phyloP scores from a whole-genome alignment of 2,329 filamentous ascomycete species.

The Xylariaceae sp. region DNA sequence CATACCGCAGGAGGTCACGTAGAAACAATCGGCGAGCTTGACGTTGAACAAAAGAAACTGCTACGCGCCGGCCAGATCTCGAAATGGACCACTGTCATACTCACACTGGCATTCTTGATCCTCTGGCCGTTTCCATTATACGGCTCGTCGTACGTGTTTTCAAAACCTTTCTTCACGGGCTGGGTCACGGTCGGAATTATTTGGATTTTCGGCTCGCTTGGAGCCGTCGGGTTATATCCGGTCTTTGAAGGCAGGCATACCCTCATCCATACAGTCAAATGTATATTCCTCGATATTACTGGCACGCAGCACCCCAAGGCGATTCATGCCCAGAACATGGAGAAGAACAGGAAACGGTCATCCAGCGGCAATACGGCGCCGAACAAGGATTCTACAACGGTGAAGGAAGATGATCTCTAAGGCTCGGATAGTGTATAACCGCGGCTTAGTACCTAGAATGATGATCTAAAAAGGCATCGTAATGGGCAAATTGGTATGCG shows the following conservation, averaged over 20 bases:
- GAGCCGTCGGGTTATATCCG: conserved; percentile 76
- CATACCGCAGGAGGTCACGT: conserved; percentile 46
- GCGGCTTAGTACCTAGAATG: no score
- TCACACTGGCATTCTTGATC: conserved; percentile 69
- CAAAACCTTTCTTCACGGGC: conserved; percentile 75
- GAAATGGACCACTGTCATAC: conserved; percentile 48
- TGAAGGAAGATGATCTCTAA: no score
- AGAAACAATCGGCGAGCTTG: conserved; percentile 30
- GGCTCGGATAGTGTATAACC: no score
- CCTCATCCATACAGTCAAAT: conserved; percentile 55
- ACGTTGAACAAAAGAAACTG: conserved; percentile 22
- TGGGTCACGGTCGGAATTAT: conserved; percentile 75
- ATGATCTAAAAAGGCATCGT: no score
- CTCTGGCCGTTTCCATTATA: conserved; percentile 95
- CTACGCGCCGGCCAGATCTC: conserved; percentile 35
- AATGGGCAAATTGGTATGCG: no score
- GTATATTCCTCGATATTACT: conserved; percentile 58
- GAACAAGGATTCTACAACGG: no score
- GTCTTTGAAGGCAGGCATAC: conserved; percentile 73
- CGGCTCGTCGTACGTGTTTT: conserved; percentile 75
- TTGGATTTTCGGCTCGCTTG: conserved; percentile 71
- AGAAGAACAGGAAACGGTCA: no score
- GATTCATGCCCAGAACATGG: conserved; percentile 23
- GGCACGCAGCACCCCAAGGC: conserved; percentile 35
- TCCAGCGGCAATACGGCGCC: no score